Evolutionary conservation across 345 rosid genomes (phyloP).

Genomic region (Carallia pectinifolia): DNA sequence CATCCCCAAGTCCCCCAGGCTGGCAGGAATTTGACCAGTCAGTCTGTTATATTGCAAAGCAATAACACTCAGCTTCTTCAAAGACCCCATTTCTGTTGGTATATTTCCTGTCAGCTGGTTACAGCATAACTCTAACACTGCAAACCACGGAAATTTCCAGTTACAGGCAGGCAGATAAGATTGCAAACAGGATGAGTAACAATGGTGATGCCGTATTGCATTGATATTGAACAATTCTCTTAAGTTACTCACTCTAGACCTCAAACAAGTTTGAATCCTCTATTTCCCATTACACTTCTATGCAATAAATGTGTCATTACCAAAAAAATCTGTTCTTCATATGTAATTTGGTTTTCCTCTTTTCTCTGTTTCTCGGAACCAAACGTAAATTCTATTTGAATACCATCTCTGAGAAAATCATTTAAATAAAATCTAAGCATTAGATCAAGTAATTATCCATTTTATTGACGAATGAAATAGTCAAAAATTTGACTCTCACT

Average conservation of each 20-base stretch:
- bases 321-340: too few relatives aligned
- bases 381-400: background rate
- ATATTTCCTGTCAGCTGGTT: conserved; percentile 73
- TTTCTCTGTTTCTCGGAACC: background rate
- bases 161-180: background rate
- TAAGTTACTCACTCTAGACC: too few relatives aligned
- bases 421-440: too few relatives aligned
- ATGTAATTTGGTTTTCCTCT: too few relatives aligned
- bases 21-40: conserved; percentile 49
- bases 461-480: too few relatives aligned
- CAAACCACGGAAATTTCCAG: conserved; percentile 17
- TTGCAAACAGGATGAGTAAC: background rate
- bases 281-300: too few relatives aligned
- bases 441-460: too few relatives aligned
- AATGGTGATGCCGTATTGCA: background rate
- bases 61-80: conserved; percentile 65
- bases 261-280: too few relatives aligned
- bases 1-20: conserved; percentile 52
- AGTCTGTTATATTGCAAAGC: conserved; percentile 70
- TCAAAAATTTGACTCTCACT: too few relatives aligned
- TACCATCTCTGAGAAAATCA: background rate
- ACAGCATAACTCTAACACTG: conserved; percentile 72
- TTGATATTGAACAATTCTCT: background rate
- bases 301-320: too few relatives aligned
- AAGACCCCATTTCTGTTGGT: conserved; percentile 53